Conservation (phyloP, 1,139 yeast genomes). For the Candida labiduridarum region DNA sequence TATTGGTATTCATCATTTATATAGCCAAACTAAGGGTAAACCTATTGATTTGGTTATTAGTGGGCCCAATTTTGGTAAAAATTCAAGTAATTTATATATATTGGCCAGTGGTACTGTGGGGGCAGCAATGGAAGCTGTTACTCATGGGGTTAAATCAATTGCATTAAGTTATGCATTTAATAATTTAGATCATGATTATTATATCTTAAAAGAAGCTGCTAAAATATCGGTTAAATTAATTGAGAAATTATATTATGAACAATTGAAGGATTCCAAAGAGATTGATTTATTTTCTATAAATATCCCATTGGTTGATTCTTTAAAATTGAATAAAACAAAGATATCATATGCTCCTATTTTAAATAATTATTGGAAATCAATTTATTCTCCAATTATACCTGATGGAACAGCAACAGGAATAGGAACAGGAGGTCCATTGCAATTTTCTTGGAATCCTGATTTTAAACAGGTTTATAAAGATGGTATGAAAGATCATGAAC, state of each 20-base stretch:
- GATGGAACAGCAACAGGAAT: too few species aligned
- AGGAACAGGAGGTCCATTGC: constrained; percentile 33
- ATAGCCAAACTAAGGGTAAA: constrained; percentile 44
- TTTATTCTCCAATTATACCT: constrained; percentile 33
- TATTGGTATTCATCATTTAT: constrained; percentile 78
- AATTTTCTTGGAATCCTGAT: constrained; percentile 82
- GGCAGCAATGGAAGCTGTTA: constrained; percentile 93
- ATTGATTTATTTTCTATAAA: constrained; percentile 83
- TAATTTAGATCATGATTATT: constrained; percentile 53
- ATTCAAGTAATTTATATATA: constrained; percentile 86
- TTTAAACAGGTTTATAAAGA: constrained; percentile 68
- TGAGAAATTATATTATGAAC: constrained; percentile 49
- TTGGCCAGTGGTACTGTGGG: constrained; percentile 97
- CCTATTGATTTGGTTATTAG: constrained; percentile 85
- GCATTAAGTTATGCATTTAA: constrained; percentile 85
- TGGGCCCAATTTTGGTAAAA: constrained; percentile 96
- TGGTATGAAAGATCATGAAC: constrained; percentile 53
- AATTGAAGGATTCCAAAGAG: constrained; percentile 50
- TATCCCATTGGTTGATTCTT: constrained; percentile 65
- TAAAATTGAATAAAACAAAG: constrained; percentile 55
- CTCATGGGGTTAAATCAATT: constrained; percentile 72
- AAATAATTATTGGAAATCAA: constrained; percentile 76
- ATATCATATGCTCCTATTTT: constrained; percentile 75
- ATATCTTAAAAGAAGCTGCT: constrained; percentile 66
- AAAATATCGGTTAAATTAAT: constrained; percentile 64